Evolutionary conservation across 2,329 filamentous ascomycete genomes (phyloP).

Genomic region (Apiospora phragmitis): DNA sequence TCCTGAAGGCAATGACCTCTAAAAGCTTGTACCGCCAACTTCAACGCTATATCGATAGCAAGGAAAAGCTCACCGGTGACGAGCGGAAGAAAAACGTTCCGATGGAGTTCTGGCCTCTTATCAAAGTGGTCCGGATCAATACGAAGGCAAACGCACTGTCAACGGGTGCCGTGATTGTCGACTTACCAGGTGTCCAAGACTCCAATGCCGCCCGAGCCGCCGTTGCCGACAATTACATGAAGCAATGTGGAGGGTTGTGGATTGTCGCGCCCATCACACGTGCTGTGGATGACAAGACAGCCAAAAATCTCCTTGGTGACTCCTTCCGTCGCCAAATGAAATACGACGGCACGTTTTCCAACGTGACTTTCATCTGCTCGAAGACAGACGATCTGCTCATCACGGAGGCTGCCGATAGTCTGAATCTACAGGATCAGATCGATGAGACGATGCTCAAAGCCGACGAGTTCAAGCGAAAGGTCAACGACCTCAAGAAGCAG

Average conservation of each 20-base stretch:
- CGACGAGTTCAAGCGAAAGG: conserved; percentile 22
- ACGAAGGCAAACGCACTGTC: conserved; percentile 50
- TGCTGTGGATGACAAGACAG: conserved; percentile 62
- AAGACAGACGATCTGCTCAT: conserved; percentile 25
- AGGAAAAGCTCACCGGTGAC: conserved; percentile 39
- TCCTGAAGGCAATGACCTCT: conserved; percentile 18
- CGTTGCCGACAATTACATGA: conserved; percentile 59
- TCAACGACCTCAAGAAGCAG: not conserved
- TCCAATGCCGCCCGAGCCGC: conserved; percentile 59
- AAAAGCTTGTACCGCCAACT: conserved; percentile 45
- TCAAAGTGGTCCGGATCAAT: conserved; percentile 45
- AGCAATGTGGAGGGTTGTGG: conserved; percentile 57
- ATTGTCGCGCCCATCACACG: conserved; percentile 63
- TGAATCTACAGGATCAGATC: conserved; percentile 34
- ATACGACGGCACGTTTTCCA: conserved; percentile 55
- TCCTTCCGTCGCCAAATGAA: conserved; percentile 61
- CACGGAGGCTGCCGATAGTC: conserved; percentile 30
- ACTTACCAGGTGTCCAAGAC: conserved; percentile 61
- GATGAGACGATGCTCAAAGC: conserved; percentile 26
- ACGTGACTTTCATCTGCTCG: conserved; percentile 51
- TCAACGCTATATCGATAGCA: conserved; percentile 55
- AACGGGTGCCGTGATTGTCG: conserved; percentile 56
- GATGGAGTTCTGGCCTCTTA: conserved; percentile 38
- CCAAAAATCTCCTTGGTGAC: conserved; percentile 55
- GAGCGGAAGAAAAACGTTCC: not conserved